A percentile compares a stretch with the other conserved stretches of the same genome.
These are phyloP conservation scores for Capsicum baccatum DNA, from an alignment of 257 asterid genomes.

Conservation along the genomic window DNA sequence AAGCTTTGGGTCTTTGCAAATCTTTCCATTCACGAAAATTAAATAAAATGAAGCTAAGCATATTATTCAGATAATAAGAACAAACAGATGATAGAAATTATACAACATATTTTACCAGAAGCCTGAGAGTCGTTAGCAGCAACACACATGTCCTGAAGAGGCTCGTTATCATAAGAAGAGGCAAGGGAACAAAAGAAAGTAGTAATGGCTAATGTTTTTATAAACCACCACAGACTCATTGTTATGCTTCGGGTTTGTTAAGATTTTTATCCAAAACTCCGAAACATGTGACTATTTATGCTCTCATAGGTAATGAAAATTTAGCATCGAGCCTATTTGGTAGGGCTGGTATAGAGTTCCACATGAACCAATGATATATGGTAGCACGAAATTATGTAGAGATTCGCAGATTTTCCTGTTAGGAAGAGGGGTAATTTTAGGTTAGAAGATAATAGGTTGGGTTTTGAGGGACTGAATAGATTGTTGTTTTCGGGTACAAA, in stretches of 20 bases:
- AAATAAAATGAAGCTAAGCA: background rate
- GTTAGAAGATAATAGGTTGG: background rate
- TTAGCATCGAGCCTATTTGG: background rate
- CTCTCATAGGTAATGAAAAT: background rate
- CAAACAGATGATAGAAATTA: too few species aligned
- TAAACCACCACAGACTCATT: background rate
- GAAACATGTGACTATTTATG: background rate
- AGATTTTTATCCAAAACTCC: background rate
- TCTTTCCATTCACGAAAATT: background rate
- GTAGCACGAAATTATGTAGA: background rate
- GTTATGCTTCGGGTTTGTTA: background rate
- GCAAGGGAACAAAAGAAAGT: background rate
- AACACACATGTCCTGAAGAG: background rate
- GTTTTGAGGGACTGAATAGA: background rate
- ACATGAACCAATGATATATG: background rate
- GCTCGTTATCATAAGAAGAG: background rate
- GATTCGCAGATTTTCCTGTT: background rate
- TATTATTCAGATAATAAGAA: background rate
- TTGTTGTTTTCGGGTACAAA: too few species aligned
- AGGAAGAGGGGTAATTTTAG: background rate
- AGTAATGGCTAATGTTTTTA: background rate
- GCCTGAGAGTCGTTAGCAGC: background rate
- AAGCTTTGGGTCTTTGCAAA: conserved; percentile 1
- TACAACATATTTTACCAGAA: background rate
- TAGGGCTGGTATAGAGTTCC: background rate